phyloP scores from a whole-genome alignment of 2,329 filamentous ascomycete species.

The Fusarium sp. region DNA sequence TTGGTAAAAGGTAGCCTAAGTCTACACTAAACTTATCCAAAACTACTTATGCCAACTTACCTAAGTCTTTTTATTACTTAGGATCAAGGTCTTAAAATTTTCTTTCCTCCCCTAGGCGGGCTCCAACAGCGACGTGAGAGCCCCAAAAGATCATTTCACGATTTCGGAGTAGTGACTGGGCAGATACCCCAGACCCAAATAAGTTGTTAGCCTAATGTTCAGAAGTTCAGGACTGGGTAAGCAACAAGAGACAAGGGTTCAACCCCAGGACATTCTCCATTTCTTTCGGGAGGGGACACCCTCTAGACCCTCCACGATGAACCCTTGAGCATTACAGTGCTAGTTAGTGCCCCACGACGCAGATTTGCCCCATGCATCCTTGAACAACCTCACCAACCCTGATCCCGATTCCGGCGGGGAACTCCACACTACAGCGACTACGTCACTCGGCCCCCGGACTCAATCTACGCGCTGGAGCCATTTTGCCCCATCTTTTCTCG shows the following conservation, averaged over 20 bases:
- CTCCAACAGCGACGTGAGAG: neutral
- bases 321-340: conserved; percentile 19
- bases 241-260: conserved; percentile 20
- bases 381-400: conserved; percentile 18
- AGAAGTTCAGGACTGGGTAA: neutral
- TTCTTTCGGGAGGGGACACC: conserved; percentile 3
- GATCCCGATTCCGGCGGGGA: conserved; percentile 23
- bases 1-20: no score
- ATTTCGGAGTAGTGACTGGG: neutral
- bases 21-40: no score
- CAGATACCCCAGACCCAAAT: conserved; percentile 5
- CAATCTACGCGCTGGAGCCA: conserved; percentile 26
- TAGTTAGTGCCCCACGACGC: conserved; percentile 8
- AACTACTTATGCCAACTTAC: no score
- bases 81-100: no score
- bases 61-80: no score
- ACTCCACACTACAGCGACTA: conserved; percentile 30
- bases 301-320: conserved; percentile 17
- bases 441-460: conserved; percentile 32
- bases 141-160: neutral
- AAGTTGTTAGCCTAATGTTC: conserved; percentile 5
- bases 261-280: conserved; percentile 16
- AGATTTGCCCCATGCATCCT: conserved; percentile 10
- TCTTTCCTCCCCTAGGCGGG: no score
- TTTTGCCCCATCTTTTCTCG: conserved; percentile 22